Percentiles rank a stretch among this genome's conserved stretches.
phyloP scores from a whole-genome alignment of 495 filamentous ascomycete genomes.

The Tuber melanosporum region DNA sequence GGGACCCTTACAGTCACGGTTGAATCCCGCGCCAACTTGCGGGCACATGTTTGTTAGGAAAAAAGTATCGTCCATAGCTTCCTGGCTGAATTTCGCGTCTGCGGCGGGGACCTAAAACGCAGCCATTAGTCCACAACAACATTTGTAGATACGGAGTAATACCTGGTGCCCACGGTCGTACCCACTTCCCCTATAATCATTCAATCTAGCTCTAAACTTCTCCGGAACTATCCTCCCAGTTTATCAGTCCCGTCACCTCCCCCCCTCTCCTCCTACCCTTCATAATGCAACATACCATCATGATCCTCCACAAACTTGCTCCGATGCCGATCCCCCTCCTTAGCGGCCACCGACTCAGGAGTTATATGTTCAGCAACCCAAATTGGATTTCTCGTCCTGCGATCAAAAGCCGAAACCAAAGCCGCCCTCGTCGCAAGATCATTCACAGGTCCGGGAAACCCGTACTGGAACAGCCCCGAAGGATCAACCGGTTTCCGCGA shows the following conservation, averaged over 20 bases:
- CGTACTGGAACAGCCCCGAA: conserved; percentile 86
- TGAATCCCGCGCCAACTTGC: conserved; percentile 95
- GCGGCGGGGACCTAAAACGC: conserved; percentile 67
- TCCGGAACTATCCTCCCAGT: conserved; percentile 55
- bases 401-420: conserved; percentile 80
- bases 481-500: conserved; percentile 63
- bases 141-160: conserved; percentile 58
- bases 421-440: conserved; percentile 70
- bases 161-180: conserved; percentile 95
- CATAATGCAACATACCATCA: conserved; percentile 11
- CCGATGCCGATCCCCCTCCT: conserved; percentile 76
- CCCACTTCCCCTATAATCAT: conserved; percentile 88
- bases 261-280: too few relatives aligned
- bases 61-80: conserved; percentile 92
- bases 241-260: neutral
- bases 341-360: conserved; percentile 65
- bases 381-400: conserved; percentile 80
- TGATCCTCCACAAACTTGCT: conserved; percentile 74
- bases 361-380: conserved; percentile 99
- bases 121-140: conserved; percentile 9
- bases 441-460: conserved; percentile 83
- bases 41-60: conserved; percentile 92
- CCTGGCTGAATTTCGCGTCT: conserved; percentile 90
- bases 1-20: conserved; percentile 56
- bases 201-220: conserved; percentile 79